These are phyloP conservation scores for Aspergillus viridinutans DNA, from an alignment of 2,329 filamentous ascomycete genomes.

Conservation along the genomic window DNA sequence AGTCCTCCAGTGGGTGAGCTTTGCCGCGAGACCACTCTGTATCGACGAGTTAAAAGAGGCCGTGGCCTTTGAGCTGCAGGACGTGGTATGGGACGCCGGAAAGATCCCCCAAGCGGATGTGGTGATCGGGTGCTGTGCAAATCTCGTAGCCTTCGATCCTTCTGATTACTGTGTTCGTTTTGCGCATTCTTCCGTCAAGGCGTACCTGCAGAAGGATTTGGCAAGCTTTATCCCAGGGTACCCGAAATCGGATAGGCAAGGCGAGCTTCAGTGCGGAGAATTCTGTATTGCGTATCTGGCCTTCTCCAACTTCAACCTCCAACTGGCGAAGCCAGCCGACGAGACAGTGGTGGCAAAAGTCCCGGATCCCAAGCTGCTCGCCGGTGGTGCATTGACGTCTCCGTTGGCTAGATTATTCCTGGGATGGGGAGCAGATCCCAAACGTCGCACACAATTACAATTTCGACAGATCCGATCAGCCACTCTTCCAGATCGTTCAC, in stretches of 20 bases:
- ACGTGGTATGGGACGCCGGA: conserved; percentile 12
- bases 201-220: conserved; percentile 13
- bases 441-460: not conserved
- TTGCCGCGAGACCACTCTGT: conserved; percentile 16
- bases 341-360: not conserved
- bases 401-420: not conserved
- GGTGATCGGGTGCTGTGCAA: conserved; percentile 18
- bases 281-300: conserved; percentile 19
- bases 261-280: conserved; percentile 15
- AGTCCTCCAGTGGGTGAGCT: conserved; percentile 20
- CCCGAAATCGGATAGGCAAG: conserved; percentile 2
- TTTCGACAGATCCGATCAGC: conserved; percentile 4
- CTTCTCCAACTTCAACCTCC: conserved; percentile 18
- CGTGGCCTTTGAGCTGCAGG: conserved; percentile 13
- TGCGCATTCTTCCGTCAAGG: conserved; percentile 17
- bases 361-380: not conserved
- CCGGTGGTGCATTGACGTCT: not conserved
- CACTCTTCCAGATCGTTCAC: conserved; percentile 1
- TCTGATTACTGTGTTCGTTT: conserved; percentile 16
- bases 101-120: conserved; percentile 13
- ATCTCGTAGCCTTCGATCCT: conserved; percentile 17
- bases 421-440: not conserved
- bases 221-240: not conserved
- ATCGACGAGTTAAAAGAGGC: conserved; percentile 21
- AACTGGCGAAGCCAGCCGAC: conserved; percentile 1